Conservation (phyloP, 768 basidiomycete genomes). For the Podaxis sp. region DNA sequence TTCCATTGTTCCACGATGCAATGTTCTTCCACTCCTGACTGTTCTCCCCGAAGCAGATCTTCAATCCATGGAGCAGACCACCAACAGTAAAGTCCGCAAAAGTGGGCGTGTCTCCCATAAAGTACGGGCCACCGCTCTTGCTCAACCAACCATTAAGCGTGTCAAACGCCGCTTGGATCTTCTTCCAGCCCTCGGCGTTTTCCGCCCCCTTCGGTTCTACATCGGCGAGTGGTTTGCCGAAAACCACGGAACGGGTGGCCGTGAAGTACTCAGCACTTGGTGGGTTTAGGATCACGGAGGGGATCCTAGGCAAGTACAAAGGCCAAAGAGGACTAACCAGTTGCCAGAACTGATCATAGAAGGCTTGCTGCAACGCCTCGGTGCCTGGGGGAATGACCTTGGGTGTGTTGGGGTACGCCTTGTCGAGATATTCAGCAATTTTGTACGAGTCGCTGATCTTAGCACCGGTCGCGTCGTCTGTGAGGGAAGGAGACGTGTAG, state of each 20-base stretch:
- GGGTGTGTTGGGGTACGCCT: constrained; percentile 41
- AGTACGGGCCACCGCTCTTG: constrained; percentile 30
- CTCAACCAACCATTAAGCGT: constrained; percentile 29
- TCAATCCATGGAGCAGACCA: constrained; percentile 29
- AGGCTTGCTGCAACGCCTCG: constrained; percentile 39
- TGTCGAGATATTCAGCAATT: constrained; percentile 54
- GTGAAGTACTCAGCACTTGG: constrained; percentile 33
- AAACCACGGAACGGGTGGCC: constrained; percentile 29
- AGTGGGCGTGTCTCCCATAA: constrained; percentile 35
- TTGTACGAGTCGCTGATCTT: constrained; percentile 40
- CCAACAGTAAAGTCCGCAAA: constrained; percentile 44
- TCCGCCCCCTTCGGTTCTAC: constrained; percentile 29
- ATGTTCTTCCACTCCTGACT: constrained; percentile 44
- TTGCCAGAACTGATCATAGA: constrained; percentile 24
- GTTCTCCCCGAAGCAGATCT: constrained; percentile 33
- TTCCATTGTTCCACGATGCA: constrained; percentile 35
- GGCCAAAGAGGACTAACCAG: constrained; percentile 20
- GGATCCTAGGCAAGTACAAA: constrained; percentile 11
- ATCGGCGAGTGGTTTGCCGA: constrained; percentile 38
- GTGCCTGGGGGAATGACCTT: constrained; percentile 32
- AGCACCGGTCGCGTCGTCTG: constrained; percentile 41
- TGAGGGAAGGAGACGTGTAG: constrained; percentile 52
- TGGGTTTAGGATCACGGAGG: constrained; percentile 20
- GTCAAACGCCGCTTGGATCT: constrained; percentile 32
- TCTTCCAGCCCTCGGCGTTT: constrained; percentile 36